Conservation (phyloP, 2,329 filamentous ascomycete genomes). For the Ophiostoma sp. region DNA sequence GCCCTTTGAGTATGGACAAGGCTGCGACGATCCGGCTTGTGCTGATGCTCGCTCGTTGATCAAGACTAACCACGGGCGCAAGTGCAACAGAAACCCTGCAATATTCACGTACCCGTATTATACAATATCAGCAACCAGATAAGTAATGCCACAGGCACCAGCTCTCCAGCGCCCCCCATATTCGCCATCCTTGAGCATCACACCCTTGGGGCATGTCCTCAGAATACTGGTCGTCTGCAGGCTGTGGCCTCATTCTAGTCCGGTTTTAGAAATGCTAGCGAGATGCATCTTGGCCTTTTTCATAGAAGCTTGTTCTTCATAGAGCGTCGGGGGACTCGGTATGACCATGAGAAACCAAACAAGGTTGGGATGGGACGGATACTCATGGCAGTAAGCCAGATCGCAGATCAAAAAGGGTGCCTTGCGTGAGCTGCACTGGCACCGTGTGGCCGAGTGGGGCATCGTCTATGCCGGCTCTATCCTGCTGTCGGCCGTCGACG, state of each 20-base stretch:
- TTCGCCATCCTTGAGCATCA: neutral
- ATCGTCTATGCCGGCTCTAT: conserved; percentile 56
- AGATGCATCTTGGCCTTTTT: neutral
- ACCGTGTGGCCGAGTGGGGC: conserved; percentile 63
- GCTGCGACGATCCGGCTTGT: neutral
- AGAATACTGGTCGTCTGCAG: neutral
- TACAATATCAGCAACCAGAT: neutral
- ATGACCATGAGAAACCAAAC: neutral
- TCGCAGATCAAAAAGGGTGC: conserved; percentile 56
- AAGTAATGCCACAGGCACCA: neutral
- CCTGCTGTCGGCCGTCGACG: conserved; percentile 56
- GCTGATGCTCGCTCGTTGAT: neutral
- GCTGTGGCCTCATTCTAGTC: neutral
- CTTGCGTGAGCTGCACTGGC: conserved; percentile 63
- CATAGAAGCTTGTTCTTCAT: neutral
- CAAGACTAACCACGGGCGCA: neutral
- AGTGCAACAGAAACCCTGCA: neutral
- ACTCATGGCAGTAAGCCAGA: neutral
- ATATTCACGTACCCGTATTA: neutral
- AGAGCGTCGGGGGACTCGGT: neutral
- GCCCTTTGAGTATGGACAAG: neutral
- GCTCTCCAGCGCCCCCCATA: neutral
- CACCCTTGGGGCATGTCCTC: neutral
- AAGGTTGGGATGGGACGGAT: neutral
- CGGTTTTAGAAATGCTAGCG: neutral